Evolutionary conservation across 2,329 filamentous ascomycete species (phyloP), one percentile per base, ranked within the genome.

Genomic region (Tolypocladium nubicola): DNA sequence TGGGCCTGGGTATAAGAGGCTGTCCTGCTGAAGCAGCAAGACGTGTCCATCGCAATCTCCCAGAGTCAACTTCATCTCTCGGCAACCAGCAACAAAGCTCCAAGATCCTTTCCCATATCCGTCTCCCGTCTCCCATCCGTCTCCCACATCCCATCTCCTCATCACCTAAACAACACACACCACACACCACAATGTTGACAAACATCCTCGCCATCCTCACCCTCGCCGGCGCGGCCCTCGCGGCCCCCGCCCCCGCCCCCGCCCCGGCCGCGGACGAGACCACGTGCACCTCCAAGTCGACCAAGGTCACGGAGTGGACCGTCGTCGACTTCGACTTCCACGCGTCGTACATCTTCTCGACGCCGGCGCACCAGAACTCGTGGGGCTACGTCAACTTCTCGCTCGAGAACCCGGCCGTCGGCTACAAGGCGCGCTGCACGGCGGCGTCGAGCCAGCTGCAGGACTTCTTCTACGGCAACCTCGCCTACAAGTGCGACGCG

Each of bases 381-480:
- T 73, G 67, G 67, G 79, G 78, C 53, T 71, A 72, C 58, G 73
- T 77, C 60, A 71, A 69, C 65, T 82, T 82, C 70, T 76, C 74
- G 60, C 68, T 81, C n/a, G 63, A 67, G 56, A 81, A 80, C 72
- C 69, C 73, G 16, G 76, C 71, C 38, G 62, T 79, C 41, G 61
- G 67, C 43, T 71, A 73, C 60, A 62, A 61, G 26, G 66, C 70
- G 50, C 54, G 55, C 39, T 82, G 79, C 73, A 61, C 60, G 35
- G 76, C 69, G 50, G 16, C 61, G 23, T 80, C 76, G 66, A 67
- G 61, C 60, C 71, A 73, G 66, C 71, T 80, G 6, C 59, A 54
- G 11, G 74, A 79, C 62, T 81, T 79, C 65, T 82, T 80, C 70
- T 79, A 77, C 65, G 79, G 77, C 62, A 73, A 66, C 54, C 21